Base-by-base conservation (phyloP, 1,284 basidiomycete genomes). In the Ceraceosorus bombacis region DNA sequence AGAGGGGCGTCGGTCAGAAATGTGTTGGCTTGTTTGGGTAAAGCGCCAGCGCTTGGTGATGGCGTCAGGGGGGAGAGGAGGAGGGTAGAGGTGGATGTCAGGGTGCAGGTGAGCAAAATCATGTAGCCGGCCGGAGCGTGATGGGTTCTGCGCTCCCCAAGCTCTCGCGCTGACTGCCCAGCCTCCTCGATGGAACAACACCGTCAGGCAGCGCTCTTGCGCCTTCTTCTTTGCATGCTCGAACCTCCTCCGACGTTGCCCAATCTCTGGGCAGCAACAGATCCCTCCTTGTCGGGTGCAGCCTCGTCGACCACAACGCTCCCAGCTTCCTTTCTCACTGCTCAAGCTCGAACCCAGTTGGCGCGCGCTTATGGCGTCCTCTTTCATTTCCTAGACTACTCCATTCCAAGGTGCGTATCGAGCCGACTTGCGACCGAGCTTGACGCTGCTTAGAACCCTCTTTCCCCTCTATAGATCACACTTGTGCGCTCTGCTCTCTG, bases 361-460 rank as follows among this genome's bases (percentile, higher is more conserved):
- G 61, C 64, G 10, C 61, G 60, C 39, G 64, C 59, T 58, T 72
- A 69, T 49, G 60, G 66, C 46, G 62, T 68, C 10, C 51, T 72
- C 5, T 72, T 72, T 55, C 70, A 72, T 43, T 71, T 51, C 49
- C 54, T 72, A 40, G 70, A 72, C 50, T 72, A 71, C 46, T 59
- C 66, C 49, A 52, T 64, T 6, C 39, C 67, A 17, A 64, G 70
- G 66, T 46, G 43, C 27, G 27, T 3, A 27, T 27, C 27, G 27
- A 46, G 43, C 43, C 4, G 43, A 10, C 43, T 46, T 27, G 27
- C 27, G 27, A 27, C 27, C 27, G 27, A 27, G 27, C 27, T 27
- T 27, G 27, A 27, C 27, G 27, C 27, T 27, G 27, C 27, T 27
- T 27, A 27, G 2, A 3, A 27, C 27, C 43, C 1, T 46, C 43